These are phyloP conservation scores for Zelonia costaricensis DNA, from an alignment of 208 protist genomes.

Conservation along the genomic window DNA sequence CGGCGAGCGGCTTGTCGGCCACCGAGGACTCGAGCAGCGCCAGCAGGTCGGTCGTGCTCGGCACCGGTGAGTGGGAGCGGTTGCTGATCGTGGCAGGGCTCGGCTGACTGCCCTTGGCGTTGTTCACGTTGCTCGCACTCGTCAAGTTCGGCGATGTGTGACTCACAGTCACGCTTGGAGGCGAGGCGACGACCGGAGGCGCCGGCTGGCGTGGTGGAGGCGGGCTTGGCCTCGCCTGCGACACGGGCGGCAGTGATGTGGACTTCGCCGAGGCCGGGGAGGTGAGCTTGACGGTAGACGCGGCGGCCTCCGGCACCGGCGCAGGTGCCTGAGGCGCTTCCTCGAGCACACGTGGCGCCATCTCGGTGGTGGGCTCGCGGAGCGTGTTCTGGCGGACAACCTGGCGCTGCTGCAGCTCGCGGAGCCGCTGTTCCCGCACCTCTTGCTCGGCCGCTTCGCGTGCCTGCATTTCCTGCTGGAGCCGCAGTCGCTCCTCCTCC, in stretches of 20 bases:
- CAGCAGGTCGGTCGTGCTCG: not conserved
- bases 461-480: constrained; percentile 14
- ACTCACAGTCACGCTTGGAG: no score
- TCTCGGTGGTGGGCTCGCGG: not conserved
- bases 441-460: constrained; percentile 5
- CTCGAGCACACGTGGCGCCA: not conserved
- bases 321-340: not conserved
- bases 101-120: no score
- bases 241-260: no score
- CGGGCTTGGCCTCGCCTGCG: no score
- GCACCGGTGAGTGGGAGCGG: not conserved
- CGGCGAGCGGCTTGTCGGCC: not conserved
- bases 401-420: constrained; percentile 6
- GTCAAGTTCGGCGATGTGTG: no score
- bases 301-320: no score
- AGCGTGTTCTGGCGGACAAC: not conserved
- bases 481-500: constrained; percentile 13
- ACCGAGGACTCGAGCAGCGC: not conserved
- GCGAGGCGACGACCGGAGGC: no score
- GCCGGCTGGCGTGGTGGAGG: no score
- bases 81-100: no score
- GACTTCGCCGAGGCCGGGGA: no score
- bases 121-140: no score
- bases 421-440: constrained; percentile 16
- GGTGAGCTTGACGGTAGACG: no score